Percentiles rank a stretch among this genome's conserved stretches.
Conservation (phyloP, 1,139 yeast species). For the Magnusiomyces fungicola region DNA sequence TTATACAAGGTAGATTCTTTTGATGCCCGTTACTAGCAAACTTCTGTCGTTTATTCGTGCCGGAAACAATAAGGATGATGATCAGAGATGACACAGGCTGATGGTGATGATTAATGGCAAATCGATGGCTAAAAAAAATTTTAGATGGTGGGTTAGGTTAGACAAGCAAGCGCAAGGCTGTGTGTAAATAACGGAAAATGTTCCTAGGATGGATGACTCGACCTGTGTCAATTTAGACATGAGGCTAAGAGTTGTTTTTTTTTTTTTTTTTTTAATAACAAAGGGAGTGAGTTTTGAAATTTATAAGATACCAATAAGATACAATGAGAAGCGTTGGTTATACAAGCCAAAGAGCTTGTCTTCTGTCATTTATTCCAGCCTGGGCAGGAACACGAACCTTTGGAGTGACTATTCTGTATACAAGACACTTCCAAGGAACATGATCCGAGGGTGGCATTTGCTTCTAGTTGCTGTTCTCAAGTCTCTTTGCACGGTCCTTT, state of each 20-base stretch:
- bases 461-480: constrained; percentile 73
- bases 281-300: not conserved
- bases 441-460: constrained; percentile 62
- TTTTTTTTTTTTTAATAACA: not conserved
- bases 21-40: too few species aligned
- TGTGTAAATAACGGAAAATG: too few species aligned
- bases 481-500: constrained; percentile 75
- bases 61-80: too few species aligned
- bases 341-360: constrained; percentile 42
- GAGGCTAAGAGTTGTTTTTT: not conserved
- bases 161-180: too few species aligned
- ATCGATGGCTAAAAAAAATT: too few species aligned
- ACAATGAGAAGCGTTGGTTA: not conserved
- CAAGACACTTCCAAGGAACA: constrained; percentile 69
- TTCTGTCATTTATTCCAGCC: constrained; percentile 76
- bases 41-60: too few species aligned
- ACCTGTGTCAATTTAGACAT: too few species aligned
- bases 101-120: too few species aligned
- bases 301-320: not conserved
- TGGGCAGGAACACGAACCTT: constrained; percentile 96
- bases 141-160: too few species aligned
- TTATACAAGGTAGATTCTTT: too few species aligned
- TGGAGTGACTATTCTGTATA: constrained; percentile 75
- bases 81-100: too few species aligned
- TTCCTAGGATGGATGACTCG: too few species aligned